A percentile compares a stretch with the other conserved stretches of the same genome.
phyloP scores from a whole-genome alignment of 148 eudicot genomes.

The Chenopodium album region DNA sequence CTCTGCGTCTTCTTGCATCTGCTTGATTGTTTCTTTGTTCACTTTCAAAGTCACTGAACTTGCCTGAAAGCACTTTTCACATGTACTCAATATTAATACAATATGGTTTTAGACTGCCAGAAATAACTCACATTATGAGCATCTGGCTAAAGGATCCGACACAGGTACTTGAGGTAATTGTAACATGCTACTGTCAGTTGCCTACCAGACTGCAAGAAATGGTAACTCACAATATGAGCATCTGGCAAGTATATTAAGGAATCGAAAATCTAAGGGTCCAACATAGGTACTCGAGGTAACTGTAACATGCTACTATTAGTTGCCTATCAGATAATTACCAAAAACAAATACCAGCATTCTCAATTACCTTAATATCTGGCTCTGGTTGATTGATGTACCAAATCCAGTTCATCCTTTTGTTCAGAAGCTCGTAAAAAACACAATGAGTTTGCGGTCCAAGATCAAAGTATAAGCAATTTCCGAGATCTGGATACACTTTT shows the following conservation, averaged over 20 bases:
- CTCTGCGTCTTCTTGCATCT: constrained; percentile 64
- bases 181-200: neutral
- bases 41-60: constrained; percentile 81
- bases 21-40: constrained; percentile 49
- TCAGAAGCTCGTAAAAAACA: constrained; percentile 63
- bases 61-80: constrained; percentile 38
- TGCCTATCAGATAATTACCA: too few relatives aligned
- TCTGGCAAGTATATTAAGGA: too few relatives aligned
- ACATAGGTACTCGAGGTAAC: too few relatives aligned
- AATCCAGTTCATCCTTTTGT: constrained; percentile 78
- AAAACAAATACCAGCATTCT: neutral
- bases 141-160: too few relatives aligned
- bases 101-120: neutral
- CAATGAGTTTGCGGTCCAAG: constrained; percentile 51
- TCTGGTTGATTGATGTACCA: constrained; percentile 82
- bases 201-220: neutral
- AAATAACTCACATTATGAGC: neutral
- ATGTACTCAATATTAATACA: neutral
- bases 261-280: too few relatives aligned
- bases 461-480: constrained; percentile 69
- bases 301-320: neutral
- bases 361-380: constrained; percentile 59
- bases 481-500: constrained; percentile 63
- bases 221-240: neutral
- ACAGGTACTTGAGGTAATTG: too few relatives aligned